phyloP scores from a whole-genome alignment of 495 filamentous ascomycete genomes.

The Friedmanniomyces simplex region DNA sequence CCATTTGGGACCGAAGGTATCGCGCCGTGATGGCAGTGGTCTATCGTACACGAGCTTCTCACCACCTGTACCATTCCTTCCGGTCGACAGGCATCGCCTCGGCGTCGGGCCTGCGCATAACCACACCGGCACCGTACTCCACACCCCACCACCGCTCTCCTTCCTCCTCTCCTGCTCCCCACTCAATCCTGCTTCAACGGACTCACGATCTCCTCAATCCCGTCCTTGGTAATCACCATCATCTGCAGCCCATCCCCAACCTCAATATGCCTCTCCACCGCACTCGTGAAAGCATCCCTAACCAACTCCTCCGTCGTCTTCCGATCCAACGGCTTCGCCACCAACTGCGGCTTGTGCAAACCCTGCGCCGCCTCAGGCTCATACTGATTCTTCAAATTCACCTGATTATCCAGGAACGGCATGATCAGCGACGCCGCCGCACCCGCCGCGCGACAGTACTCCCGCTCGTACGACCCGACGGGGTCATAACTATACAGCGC shows the following conservation, averaged over 20 bases:
- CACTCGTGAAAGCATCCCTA: constrained; percentile 93
- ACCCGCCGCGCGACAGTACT: constrained; percentile 88
- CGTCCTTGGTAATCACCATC: constrained; percentile 77
- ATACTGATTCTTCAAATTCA: constrained; percentile 99
- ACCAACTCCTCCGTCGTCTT: constrained; percentile 74
- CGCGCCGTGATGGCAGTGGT: too few species aligned
- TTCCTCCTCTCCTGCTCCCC: too few species aligned
- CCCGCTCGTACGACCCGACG: constrained; percentile 90
- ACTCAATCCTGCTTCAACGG: constrained; percentile 82
- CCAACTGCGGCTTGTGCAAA: constrained; percentile 60
- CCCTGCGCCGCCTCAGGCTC: constrained; percentile 77
- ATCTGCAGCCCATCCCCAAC: constrained; percentile 95
- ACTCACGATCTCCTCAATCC: constrained; percentile 73
- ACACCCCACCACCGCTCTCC: too few species aligned
- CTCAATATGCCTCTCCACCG: constrained; percentile 96
- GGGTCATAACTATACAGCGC: constrained; percentile 96
- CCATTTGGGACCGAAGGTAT: too few species aligned
- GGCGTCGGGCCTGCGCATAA: too few species aligned
- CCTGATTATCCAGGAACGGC: constrained; percentile 98
- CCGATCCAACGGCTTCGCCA: constrained; percentile 56
- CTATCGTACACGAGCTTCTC: too few species aligned
- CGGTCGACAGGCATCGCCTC: too few species aligned
- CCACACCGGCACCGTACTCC: too few species aligned
- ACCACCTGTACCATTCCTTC: too few species aligned
- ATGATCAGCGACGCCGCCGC: constrained; percentile 96